Base-by-base conservation (phyloP, 1,284 basidiomycete species). In the Rhodotorula sp. region DNA sequence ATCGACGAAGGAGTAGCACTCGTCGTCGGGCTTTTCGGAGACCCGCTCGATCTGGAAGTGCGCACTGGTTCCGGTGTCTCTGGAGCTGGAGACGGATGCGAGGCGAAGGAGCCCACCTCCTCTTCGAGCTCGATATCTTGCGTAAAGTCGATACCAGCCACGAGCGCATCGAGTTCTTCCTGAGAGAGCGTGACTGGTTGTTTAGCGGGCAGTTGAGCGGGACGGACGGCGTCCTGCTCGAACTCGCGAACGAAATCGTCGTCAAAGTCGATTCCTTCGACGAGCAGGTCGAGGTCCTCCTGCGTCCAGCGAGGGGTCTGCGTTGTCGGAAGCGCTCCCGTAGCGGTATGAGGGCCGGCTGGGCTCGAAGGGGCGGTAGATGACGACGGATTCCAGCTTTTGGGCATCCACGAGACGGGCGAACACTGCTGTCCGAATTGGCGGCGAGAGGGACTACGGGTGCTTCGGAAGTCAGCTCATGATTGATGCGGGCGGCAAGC, bases 141-240 rank as follows among this genome's bases (percentile, higher is more conserved):
- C 19, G 48, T 47, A 31, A 73, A 71, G 56, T 73, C 69, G 56
- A 75, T 68, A 0, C 67, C 74, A 0, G 43, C 59, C 34, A 73
- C 45, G n/a, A 75, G 64, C 1, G 54, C 61, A 2, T 68, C 58
- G 15, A 68, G 61, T 28, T 67, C 63, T 3, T 38, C 14, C 26
- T 49, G 62, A 6, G 60, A 28, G 16, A 68, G 47, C 8, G 5
- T 18, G 26, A 18, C 4, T 21, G 38, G 21, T 7, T 58, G 38
- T 43, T 38, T 38, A 38, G 34, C 34, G 34, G 34, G 34, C 34
- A 5, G 34, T 38, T 38, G 34, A 38, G 34, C 34, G 3, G 34
- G 5, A 38, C 34, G 38, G 10, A 2, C 2, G 38, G 38, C 16
- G 54, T 58, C 48, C 1, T 23, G 47, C 26, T 52, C 31, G 47